Percentiles rank a stretch among this genome's conserved stretches.
phyloP scores from a whole-genome alignment of 2,329 filamentous ascomycete species.

The Zymoseptoria pseudotritici region DNA sequence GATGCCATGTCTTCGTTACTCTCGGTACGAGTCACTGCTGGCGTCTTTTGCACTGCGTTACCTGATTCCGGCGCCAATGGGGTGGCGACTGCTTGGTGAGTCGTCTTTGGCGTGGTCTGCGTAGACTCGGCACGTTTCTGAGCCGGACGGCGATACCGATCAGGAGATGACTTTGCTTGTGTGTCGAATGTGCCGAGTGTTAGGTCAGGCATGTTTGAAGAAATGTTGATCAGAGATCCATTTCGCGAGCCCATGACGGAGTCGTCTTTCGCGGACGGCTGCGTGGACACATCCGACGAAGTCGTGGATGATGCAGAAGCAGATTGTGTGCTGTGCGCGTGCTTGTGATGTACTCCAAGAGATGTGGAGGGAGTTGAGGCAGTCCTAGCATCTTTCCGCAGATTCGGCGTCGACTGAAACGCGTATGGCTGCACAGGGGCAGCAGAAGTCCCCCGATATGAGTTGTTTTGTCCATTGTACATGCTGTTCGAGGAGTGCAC shows the following conservation, averaged over 20 bases:
- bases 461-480: conserved; percentile 36
- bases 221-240: conserved; percentile 40
- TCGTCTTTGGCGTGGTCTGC: conserved; percentile 28
- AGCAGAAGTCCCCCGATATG: conserved; percentile 36
- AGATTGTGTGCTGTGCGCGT: conserved; percentile 30
- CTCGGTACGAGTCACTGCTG: conserved; percentile 9
- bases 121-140: conserved; percentile 48
- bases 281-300: conserved; percentile 39
- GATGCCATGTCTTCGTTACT: conserved; percentile 66
- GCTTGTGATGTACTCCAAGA: conserved; percentile 29
- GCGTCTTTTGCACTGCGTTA: background rate
- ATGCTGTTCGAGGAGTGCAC: conserved; percentile 36
- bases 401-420: conserved; percentile 46
- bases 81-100: conserved; percentile 18
- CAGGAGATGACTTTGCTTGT: conserved; percentile 62
- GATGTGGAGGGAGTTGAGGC: conserved; percentile 43
- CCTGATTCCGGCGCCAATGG: background rate
- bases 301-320: conserved; percentile 41
- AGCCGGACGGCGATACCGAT: conserved; percentile 70
- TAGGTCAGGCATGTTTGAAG: conserved; percentile 47
- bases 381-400: conserved; percentile 50
- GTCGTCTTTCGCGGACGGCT: conserved; percentile 29
- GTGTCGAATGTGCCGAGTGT: conserved; percentile 49
- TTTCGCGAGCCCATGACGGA: conserved; percentile 27
- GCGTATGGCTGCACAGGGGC: conserved; percentile 45